Base-by-base conservation (phyloP, 2,329 filamentous ascomycete genomes). In the Sphaerulina vaccinii region DNA sequence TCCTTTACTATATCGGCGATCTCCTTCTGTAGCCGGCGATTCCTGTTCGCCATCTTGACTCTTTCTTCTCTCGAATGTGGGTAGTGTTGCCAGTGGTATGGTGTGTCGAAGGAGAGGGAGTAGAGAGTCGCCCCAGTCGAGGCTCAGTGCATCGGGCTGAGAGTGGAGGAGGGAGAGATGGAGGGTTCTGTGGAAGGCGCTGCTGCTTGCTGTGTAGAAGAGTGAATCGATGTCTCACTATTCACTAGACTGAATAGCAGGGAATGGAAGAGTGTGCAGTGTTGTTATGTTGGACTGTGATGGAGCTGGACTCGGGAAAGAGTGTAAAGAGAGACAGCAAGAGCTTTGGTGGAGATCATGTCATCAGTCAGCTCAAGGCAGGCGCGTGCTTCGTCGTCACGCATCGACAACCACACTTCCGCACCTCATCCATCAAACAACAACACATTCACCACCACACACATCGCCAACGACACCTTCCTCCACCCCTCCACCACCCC, bases 1-100 rank as follows among this genome's bases (percentile, higher is more conserved):
- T 99, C 93, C 55, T 77, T 77, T 43, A 83, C 73, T 60, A 93
- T 88, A 65, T 92, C 88, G 55, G 75, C 73, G 50, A 93, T 78
- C 78, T 93, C 88, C 72, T 91, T 92, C 58, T 81, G 75, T 47
- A 93, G 80, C 53, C 82, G 80, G 58, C 82, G 76, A 48, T 75
- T 74, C 49, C 80, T 76, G 63, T 83, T 82, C 48, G 79, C 70
- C 75, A 83, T 82, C 64, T 63, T 69, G 59, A 41, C 36, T 32
- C 44, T 13, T 16, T 38, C n/a, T n/a, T n/a, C n/a, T n/a, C n/a
- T 1, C 27, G 27, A 41, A 37, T 8, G 23, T 38, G 21, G 24
- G 19, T 39, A 35, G 44, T 39, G 32, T 16, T 27, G 22, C 16
- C 35, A 19, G 35, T 36, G 8, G 13, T 36, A 22, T 29, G 7